A percentile compares a stretch with the other conserved stretches of the same genome.
Conservation (phyloP, 2,329 filamentous ascomycete species). For the Aaosphaeria arxii region DNA sequence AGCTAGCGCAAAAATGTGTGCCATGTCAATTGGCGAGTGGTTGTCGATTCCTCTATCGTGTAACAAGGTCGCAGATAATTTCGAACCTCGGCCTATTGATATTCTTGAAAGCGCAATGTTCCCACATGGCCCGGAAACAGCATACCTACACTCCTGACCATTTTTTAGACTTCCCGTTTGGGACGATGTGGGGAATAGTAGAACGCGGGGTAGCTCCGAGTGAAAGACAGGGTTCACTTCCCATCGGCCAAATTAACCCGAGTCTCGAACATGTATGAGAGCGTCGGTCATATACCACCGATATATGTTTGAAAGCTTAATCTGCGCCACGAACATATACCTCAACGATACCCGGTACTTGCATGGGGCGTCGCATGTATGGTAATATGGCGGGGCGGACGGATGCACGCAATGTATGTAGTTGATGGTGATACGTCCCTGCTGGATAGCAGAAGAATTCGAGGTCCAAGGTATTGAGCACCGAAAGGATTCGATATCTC, state of each 20-base stretch:
- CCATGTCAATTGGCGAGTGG: constrained; percentile 15
- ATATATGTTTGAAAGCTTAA: neutral
- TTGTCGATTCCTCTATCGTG: no score
- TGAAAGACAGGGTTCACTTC: constrained; percentile 5
- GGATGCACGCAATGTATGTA: neutral
- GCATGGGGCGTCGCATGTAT: neutral
- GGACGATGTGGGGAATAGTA: constrained; percentile 16
- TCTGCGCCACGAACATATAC: neutral
- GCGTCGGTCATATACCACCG: constrained; percentile 11
- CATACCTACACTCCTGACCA: neutral
- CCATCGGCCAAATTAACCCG: constrained; percentile 12
- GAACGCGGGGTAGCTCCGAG: constrained; percentile 12
- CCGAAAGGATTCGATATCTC: no score
- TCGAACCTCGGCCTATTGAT: no score
- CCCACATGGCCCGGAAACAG: no score
- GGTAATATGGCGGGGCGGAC: neutral
- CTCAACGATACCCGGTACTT: constrained; percentile 1
- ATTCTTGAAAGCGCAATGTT: no score
- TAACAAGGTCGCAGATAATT: no score
- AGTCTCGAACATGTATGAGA: neutral
- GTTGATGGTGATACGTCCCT: no score
- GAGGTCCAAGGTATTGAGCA: no score
- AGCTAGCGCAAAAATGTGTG: constrained; percentile 33
- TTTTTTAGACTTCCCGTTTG: constrained; percentile 2
- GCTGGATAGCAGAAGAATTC: no score